These are phyloP conservation scores for Austroboletus eburneus DNA, from an alignment of 768 basidiomycete species.

Conservation along the genomic window DNA sequence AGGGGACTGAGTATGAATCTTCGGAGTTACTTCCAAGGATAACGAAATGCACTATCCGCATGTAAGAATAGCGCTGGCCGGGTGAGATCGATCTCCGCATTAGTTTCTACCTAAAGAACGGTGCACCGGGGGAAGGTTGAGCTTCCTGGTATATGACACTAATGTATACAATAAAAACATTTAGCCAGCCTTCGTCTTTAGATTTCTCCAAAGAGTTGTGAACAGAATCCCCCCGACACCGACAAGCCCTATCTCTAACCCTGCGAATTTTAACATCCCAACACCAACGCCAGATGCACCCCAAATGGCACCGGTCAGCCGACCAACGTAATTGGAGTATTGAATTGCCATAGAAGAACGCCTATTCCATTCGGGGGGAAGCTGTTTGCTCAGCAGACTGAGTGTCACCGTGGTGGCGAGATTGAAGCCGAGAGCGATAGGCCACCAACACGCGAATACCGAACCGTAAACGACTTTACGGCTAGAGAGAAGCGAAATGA, in stretches of 20 bases:
- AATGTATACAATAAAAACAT: not conserved
- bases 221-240: slow-evolving; percentile 55
- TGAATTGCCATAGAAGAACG: slow-evolving; percentile 56
- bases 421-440: slow-evolving; percentile 69
- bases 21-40: no score
- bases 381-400: slow-evolving; percentile 63
- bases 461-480: slow-evolving; percentile 43
- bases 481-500: slow-evolving; percentile 42
- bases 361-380: slow-evolving; percentile 59
- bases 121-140: no score
- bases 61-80: no score
- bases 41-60: no score
- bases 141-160: no score
- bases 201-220: slow-evolving; percentile 52
- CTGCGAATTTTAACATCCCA: slow-evolving; percentile 59
- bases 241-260: slow-evolving; percentile 56
- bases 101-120: no score
- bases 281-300: slow-evolving; percentile 53
- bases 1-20: no score
- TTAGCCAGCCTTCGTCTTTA: slow-evolving; percentile 63
- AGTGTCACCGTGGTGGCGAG: slow-evolving; percentile 66
- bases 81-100: no score
- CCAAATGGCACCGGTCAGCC: slow-evolving; percentile 63
- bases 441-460: slow-evolving; percentile 41
- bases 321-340: slow-evolving; percentile 65